These are phyloP conservation scores for Umbelopsis ramanniana DNA, from an alignment of 192 early-diverging fungal genomes.

Conservation along the genomic window DNA sequence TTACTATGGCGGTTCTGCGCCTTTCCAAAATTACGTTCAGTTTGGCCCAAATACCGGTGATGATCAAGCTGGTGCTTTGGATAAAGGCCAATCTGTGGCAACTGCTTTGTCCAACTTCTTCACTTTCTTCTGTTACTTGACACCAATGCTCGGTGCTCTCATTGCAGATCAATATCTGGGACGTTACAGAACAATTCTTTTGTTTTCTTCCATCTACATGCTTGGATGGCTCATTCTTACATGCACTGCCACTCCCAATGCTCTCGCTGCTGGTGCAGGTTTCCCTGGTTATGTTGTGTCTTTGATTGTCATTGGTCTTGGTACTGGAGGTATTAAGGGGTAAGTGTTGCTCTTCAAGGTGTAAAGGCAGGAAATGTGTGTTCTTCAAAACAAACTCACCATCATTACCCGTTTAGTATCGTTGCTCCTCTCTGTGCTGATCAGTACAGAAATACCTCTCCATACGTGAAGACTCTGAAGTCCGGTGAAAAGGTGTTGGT, in stretches of 20 bases:
- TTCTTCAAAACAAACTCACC: neutral
- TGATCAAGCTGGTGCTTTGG: slow-evolving; percentile 49
- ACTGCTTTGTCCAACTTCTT: slow-evolving; percentile 64
- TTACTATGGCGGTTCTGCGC: slow-evolving; percentile 62
- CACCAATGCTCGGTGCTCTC: slow-evolving; percentile 60
- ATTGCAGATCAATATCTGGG: slow-evolving; percentile 68
- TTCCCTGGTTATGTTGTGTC: slow-evolving; percentile 69
- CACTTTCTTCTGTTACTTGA: slow-evolving; percentile 67
- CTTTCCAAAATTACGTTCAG: slow-evolving; percentile 69
- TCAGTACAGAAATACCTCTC: slow-evolving; percentile 50
- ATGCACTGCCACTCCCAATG: slow-evolving; percentile 57
- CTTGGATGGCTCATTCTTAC: slow-evolving; percentile 65
- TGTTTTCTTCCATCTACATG: slow-evolving; percentile 70
- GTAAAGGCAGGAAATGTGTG: neutral
- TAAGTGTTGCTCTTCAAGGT: slow-evolving; percentile 35
- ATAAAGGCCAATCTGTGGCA: slow-evolving; percentile 57
- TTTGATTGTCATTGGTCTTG: slow-evolving; percentile 64
- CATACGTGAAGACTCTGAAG: slow-evolving; percentile 53
- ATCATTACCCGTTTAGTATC: slow-evolving; percentile 20
- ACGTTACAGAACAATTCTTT: slow-evolving; percentile 70
- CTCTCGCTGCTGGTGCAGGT: slow-evolving; percentile 56
- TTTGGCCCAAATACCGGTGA: slow-evolving; percentile 39
- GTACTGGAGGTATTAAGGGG: slow-evolving; percentile 62
- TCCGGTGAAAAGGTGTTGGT: slow-evolving; percentile 56
- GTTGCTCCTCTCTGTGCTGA: slow-evolving; percentile 60